A percentile compares a stretch with the other conserved stretches of the same genome.
phyloP scores from a whole-genome alignment of 495 filamentous ascomycete genomes.

The Penicillium soppii region DNA sequence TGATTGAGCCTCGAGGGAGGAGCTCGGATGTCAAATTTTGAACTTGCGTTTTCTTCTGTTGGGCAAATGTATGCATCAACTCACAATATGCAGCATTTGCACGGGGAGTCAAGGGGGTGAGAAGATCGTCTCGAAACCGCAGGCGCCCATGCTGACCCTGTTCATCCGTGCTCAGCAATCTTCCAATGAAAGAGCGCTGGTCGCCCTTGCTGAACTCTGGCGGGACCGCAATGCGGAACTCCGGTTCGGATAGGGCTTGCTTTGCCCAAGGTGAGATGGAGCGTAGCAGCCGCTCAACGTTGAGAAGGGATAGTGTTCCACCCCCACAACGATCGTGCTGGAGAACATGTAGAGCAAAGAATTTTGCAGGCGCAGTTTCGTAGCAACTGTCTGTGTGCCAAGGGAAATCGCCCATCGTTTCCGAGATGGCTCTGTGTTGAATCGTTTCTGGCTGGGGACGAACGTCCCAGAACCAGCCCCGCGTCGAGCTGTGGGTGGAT shows the following conservation, averaged over 20 bases:
- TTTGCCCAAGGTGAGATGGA: constrained; percentile 18
- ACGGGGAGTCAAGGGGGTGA: constrained; percentile 13
- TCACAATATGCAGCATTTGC: constrained; percentile 26
- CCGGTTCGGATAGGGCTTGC: constrained; percentile 14
- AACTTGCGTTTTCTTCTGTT: not conserved
- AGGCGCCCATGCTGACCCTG: not conserved
- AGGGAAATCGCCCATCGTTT: constrained; percentile 33
- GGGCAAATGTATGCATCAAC: constrained; percentile 10
- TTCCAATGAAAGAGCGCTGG: constrained; percentile 20
- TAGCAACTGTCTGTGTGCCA: constrained; percentile 49
- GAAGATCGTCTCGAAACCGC: constrained; percentile 35
- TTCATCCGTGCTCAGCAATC: constrained; percentile 9
- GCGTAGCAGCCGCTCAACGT: constrained; percentile 16
- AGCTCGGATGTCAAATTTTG: constrained; percentile 20
- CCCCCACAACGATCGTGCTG: constrained; percentile 36
- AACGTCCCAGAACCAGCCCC: constrained; percentile 40
- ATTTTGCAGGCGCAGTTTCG: constrained; percentile 32
- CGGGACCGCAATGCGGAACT: constrained; percentile 32
- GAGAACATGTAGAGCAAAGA: constrained; percentile 41
- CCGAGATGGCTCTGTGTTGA: constrained; percentile 33
- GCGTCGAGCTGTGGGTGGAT: constrained; percentile 32
- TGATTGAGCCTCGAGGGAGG: constrained; percentile 28
- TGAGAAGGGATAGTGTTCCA: constrained; percentile 35
- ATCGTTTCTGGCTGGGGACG: constrained; percentile 14
- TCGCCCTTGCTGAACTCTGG: constrained; percentile 31